Conservation (phyloP, 202 grass and related monocot species). For the Schoenoplectus tabernaemontani region DNA sequence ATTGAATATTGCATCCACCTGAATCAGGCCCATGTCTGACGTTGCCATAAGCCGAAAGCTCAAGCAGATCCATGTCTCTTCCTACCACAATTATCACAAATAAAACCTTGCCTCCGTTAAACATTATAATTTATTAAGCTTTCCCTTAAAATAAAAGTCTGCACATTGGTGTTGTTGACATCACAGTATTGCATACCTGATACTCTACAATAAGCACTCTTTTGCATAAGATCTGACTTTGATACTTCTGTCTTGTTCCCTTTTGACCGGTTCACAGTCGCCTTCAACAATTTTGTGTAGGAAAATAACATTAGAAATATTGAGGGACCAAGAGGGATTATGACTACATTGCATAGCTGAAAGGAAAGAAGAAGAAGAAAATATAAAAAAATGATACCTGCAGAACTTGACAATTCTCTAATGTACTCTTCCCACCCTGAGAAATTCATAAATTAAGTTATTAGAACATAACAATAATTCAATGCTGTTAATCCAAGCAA, state of each 20-base stretch:
- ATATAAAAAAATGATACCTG: constrained; percentile 39
- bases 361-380: neutral
- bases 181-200: constrained; percentile 38
- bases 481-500: neutral
- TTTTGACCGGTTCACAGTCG: constrained; percentile 88
- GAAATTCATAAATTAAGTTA: constrained; percentile 22
- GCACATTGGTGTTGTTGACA: neutral
- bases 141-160: neutral
- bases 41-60: constrained; percentile 88
- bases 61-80: constrained; percentile 88
- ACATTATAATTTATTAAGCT: constrained; percentile 8
- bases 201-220: constrained; percentile 94
- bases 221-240: constrained; percentile 82
- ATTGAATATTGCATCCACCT: constrained; percentile 91
- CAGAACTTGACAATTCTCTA: constrained; percentile 96
- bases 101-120: constrained; percentile 8
- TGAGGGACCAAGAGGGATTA: neutral
- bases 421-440: constrained; percentile 88
- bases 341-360: neutral
- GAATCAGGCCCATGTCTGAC: constrained; percentile 64
- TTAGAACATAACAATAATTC: neutral
- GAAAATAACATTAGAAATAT: neutral
- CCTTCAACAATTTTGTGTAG: constrained; percentile 33
- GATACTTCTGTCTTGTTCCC: constrained; percentile 90
- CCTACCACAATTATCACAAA: constrained; percentile 30